Percentiles rank a stretch among this genome's conserved stretches.
Evolutionary conservation across 164 flowering plant genomes (phyloP).

Genomic region (Piper longum): DNA sequence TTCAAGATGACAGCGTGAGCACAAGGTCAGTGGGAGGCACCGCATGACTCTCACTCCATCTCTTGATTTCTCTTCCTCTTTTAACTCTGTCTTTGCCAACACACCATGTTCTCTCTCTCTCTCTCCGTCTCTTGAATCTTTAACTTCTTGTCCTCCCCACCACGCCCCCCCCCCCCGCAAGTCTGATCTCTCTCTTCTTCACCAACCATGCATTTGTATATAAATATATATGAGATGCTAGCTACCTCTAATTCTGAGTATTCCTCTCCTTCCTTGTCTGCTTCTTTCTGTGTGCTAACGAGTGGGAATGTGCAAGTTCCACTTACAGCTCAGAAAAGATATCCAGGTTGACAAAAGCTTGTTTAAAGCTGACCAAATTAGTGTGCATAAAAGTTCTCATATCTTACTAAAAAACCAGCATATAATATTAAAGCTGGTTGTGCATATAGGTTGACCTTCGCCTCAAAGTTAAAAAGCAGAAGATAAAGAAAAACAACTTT

Average conservation of each 20-base stretch:
- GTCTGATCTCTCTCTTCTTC: neutral
- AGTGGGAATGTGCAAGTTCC: too few relatives aligned
- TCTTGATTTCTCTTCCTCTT: neutral
- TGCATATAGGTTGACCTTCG: too few relatives aligned
- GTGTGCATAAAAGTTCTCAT: too few relatives aligned
- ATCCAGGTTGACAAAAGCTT: too few relatives aligned
- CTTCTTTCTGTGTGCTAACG: too few relatives aligned
- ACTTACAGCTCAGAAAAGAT: too few relatives aligned
- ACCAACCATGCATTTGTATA: neutral
- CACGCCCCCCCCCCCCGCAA: neutral
- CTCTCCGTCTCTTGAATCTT: neutral
- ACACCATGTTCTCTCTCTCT: conserved; percentile 23
- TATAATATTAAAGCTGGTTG: too few relatives aligned
- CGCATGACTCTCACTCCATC: conserved; percentile 14
- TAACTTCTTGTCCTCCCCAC: conserved; percentile 3
- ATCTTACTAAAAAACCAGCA: too few relatives aligned
- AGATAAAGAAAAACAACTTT: too few relatives aligned
- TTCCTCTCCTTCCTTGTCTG: neutral
- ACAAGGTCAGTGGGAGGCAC: conserved; percentile 65
- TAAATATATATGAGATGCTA: neutral
- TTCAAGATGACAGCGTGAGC: conserved; percentile 37
- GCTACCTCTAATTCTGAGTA: neutral
- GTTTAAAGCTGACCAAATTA: too few relatives aligned
- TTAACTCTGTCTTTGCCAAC: conserved; percentile 10
- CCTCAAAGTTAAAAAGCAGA: too few relatives aligned